Percentiles rank a stretch among this genome's conserved stretches.
Conservation (phyloP, 768 basidiomycete species). For the Macrolepiota dolichaula region DNA sequence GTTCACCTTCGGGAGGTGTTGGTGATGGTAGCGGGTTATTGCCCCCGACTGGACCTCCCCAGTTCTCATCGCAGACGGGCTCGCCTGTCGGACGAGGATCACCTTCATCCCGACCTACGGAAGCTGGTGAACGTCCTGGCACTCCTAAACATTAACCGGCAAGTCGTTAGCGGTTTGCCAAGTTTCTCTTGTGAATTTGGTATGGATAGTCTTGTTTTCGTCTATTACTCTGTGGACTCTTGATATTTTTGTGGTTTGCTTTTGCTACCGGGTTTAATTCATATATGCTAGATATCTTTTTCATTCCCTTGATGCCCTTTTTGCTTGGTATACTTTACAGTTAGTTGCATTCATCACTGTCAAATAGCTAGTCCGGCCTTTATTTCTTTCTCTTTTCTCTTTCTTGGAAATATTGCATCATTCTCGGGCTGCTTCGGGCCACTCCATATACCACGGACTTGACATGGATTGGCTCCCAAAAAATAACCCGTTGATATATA, state of each 20-base stretch:
- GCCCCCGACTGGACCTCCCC: constrained; percentile 27
- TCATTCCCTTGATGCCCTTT: constrained; percentile 1
- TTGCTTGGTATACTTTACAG: neutral
- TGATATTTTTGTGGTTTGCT: neutral
- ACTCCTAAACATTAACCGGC: constrained; percentile 27
- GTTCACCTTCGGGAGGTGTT: constrained; percentile 18
- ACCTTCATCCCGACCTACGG: constrained; percentile 38
- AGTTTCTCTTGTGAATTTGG: neutral
- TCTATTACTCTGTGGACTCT: neutral
- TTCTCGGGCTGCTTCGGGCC: neutral
- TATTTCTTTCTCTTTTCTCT: neutral
- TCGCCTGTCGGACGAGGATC: constrained; percentile 53
- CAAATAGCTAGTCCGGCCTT: neutral
- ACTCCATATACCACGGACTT: neutral
- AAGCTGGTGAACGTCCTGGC: constrained; percentile 29
- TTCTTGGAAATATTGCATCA: neutral
- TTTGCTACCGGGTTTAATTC: constrained; percentile 7
- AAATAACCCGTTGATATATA: neutral
- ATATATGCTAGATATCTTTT: constrained; percentile 17
- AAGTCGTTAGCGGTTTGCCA: neutral
- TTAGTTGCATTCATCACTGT: neutral
- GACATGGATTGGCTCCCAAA: neutral
- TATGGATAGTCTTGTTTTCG: neutral
- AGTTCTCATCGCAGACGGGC: constrained; percentile 40
- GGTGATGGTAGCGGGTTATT: constrained; percentile 27